These are phyloP conservation scores for Mycena latifolia DNA, from an alignment of 768 basidiomycete genomes.

Conservation along the genomic window DNA sequence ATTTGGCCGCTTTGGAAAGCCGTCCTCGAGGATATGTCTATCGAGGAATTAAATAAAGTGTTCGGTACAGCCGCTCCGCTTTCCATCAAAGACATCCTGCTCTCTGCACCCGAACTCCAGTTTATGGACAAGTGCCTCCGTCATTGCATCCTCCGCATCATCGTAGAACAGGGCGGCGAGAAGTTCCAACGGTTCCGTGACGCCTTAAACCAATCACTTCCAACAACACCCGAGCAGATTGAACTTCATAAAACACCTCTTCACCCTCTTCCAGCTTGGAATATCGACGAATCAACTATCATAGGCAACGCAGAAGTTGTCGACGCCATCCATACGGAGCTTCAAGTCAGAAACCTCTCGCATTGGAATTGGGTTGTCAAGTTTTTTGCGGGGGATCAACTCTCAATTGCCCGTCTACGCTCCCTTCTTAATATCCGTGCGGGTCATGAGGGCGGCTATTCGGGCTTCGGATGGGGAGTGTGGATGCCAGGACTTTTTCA, in stretches of 20 bases:
- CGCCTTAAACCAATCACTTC: slow-evolving; percentile 28
- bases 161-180: slow-evolving; percentile 45
- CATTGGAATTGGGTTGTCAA: slow-evolving; percentile 43
- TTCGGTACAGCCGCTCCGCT: slow-evolving; percentile 43
- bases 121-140: slow-evolving; percentile 34
- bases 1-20: slow-evolving; percentile 44
- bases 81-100: slow-evolving; percentile 42
- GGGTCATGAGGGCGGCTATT: slow-evolving; percentile 26
- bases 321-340: slow-evolving; percentile 42
- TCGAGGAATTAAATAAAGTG: slow-evolving; percentile 33
- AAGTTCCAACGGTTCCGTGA: slow-evolving; percentile 41
- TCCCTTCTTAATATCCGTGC: slow-evolving; percentile 44
- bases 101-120: slow-evolving; percentile 34
- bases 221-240: slow-evolving; percentile 40
- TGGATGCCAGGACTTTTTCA: slow-evolving; percentile 54
- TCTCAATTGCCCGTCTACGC: slow-evolving; percentile 49
- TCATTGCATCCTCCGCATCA: slow-evolving; percentile 46
- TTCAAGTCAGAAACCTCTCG: slow-evolving; percentile 36
- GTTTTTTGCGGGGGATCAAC: slow-evolving; percentile 46
- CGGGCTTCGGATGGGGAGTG: slow-evolving; percentile 38
- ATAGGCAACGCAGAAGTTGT: slow-evolving; percentile 49
- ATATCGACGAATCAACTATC: slow-evolving; percentile 53
- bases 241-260: slow-evolving; percentile 43
- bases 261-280: slow-evolving; percentile 46
- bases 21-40: slow-evolving; percentile 39